phyloP scores from a whole-genome alignment of 2,329 filamentous ascomycete species.

The Ceratocystiopsis brevicomis region DNA sequence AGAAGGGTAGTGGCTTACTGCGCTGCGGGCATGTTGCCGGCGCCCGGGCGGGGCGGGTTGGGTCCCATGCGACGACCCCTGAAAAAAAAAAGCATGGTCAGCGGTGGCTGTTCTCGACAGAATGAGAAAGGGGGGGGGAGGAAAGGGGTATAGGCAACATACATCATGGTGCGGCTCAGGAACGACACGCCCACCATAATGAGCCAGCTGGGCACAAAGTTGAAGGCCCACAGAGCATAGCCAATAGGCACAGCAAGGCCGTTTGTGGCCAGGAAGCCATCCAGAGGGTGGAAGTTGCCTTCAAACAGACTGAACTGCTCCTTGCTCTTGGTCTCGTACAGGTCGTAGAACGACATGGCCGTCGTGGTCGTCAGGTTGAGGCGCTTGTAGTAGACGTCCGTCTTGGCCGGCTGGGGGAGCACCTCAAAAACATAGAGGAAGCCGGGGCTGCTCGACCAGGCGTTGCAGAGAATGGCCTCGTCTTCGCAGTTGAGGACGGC shows the following conservation, averaged over 20 bases:
- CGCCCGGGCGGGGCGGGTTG: too few relatives aligned
- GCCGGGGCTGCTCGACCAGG: slow-evolving; percentile 47
- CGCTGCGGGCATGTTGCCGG: neutral
- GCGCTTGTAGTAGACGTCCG: slow-evolving; percentile 44
- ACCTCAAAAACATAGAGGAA: slow-evolving; percentile 49
- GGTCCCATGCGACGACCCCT: slow-evolving; percentile 5
- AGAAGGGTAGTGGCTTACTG: neutral
- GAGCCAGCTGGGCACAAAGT: slow-evolving; percentile 51
- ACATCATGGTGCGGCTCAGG: slow-evolving; percentile 58
- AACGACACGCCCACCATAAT: slow-evolving; percentile 63
- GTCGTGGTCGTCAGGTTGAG: slow-evolving; percentile 54
- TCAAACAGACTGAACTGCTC: slow-evolving; percentile 27
- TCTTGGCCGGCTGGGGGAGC: slow-evolving; percentile 42
- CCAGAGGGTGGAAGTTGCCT: slow-evolving; percentile 58
- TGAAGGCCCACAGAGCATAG: slow-evolving; percentile 48
- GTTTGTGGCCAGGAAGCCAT: slow-evolving; percentile 45
- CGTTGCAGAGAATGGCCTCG: slow-evolving; percentile 56
- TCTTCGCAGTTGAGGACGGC: slow-evolving; percentile 56
- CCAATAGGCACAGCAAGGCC: slow-evolving; percentile 44
- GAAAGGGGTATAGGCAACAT: too few relatives aligned
- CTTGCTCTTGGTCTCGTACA: slow-evolving; percentile 32
- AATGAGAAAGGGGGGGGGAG: neutral
- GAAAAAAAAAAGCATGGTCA: too few relatives aligned
- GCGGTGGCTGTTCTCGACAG: too few relatives aligned
- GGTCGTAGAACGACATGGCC: slow-evolving; percentile 39